Percentiles rank a stretch among this genome's conserved stretches.
Evolutionary conservation across 1,284 basidiomycete genomes (phyloP).

Genomic region (Cryptococcus hybrid): DNA sequence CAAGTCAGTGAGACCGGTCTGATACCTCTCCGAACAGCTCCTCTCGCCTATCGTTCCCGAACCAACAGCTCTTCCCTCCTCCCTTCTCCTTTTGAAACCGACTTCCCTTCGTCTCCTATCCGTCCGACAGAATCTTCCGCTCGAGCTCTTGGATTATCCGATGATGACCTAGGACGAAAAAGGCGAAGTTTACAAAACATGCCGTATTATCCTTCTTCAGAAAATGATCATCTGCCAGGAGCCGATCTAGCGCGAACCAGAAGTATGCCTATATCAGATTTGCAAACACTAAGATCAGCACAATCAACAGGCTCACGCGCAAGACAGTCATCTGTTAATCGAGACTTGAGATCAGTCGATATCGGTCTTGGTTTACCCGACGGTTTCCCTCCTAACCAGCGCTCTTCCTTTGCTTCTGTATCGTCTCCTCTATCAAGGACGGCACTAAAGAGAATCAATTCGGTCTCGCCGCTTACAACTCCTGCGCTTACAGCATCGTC

Average conservation of each 20-base stretch:
- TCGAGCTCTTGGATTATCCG: not conserved
- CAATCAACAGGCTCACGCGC: conserved; percentile 16
- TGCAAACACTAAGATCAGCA: conserved; percentile 23
- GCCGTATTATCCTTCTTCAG: conserved; percentile 30
- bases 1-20: not conserved
- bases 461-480: conserved; percentile 35
- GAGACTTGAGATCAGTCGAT: conserved; percentile 1
- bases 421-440: conserved; percentile 2
- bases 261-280: conserved; percentile 25
- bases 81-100: conserved; percentile 4
- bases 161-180: conserved; percentile 20
- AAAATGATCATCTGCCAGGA: conserved; percentile 3
- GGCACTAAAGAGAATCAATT: conserved; percentile 14
- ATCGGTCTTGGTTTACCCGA: conserved; percentile 4
- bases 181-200: conserved; percentile 33
- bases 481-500: conserved; percentile 39
- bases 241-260: conserved; percentile 16
- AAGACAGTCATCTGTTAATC: conserved; percentile 6
- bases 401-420: conserved; percentile 5
- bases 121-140: conserved; percentile 4
- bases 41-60: conserved; percentile 2
- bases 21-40: conserved; percentile 10
- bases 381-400: conserved; percentile 3
- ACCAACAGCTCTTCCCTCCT: conserved; percentile 5
- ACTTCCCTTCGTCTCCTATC: conserved; percentile 7